A percentile compares a stretch with the other conserved stretches of the same genome.
Evolutionary conservation across 805 yeast species (phyloP).

Genomic region (Monosporozyma aquatica): DNA sequence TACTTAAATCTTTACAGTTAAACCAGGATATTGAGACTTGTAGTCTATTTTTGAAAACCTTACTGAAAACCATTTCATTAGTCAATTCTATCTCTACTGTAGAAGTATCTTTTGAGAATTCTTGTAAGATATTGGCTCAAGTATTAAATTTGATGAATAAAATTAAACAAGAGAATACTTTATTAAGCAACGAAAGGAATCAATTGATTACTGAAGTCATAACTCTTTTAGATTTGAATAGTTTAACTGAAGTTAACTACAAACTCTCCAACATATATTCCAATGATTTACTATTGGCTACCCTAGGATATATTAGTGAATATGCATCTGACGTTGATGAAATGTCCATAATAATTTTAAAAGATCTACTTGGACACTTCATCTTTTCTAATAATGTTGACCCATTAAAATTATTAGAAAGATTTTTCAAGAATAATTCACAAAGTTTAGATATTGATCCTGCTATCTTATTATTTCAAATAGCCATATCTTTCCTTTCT

Average conservation of each 20-base stretch:
- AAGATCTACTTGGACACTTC: slow-evolving; percentile 8
- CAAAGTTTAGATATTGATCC: slow-evolving; percentile 6
- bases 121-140: slow-evolving; percentile 17
- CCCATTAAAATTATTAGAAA: slow-evolving; percentile 13
- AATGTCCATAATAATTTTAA: slow-evolving; percentile 2
- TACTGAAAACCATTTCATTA: slow-evolving; percentile 14
- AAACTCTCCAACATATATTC: slow-evolving; percentile 17
- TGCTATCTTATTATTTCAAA: slow-evolving; percentile 14
- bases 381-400: slow-evolving; percentile 14
- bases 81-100: slow-evolving; percentile 21
- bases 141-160: slow-evolving; percentile 9
- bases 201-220: slow-evolving; percentile 14
- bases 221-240: slow-evolving; percentile 17
- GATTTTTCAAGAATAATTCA: slow-evolving; percentile 13
- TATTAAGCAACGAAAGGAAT: slow-evolving; percentile 3
- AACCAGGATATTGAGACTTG: slow-evolving; percentile 3
- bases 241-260: slow-evolving; percentile 10
- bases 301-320: slow-evolving; percentile 13
- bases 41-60: slow-evolving; percentile 8
- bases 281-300: slow-evolving; percentile 16
- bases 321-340: background rate
- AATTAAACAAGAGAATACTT: background rate
- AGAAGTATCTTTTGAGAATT: slow-evolving; percentile 21
- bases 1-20: slow-evolving; percentile 16
- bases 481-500: slow-evolving; percentile 16